Base-by-base conservation (phyloP, 345 rosid genomes). In the Pugionium dolabratum region DNA sequence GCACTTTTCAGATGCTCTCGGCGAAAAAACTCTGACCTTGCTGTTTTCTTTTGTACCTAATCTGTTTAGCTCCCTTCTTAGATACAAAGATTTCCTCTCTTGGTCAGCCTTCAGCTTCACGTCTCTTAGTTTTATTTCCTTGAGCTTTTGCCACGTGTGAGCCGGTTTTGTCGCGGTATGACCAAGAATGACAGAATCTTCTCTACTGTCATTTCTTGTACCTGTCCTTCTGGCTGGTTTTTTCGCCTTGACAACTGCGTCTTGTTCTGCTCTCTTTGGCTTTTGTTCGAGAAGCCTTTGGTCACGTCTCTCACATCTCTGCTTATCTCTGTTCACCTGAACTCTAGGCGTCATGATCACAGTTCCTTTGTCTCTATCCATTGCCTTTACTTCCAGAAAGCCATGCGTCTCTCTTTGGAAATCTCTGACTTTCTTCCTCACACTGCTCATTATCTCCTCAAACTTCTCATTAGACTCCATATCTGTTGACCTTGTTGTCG, bases 51-150 rank as follows among this genome's bases (percentile, higher is more conserved):
- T 85, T 50, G 80, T 60, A 61, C 79, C 79, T 69, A 74, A 68
- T 46, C 66, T 76, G 39, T 75, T 77, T 29, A 81, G 59, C 70
- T 82, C 93, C 54, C 85, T 79, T 80, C 70, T 80, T 53, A 80
- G 59, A 72, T 89, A 73, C 58, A 82, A 18, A 71, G 94, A 85
- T 75, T 84, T 93, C 71, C 98, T 86, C 75, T 76, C 87, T 67
- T 75, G 77, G 62, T 79, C 87, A 25, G 64, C 77, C 75, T 70
- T 83, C 57, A 70, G 64, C 77, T 72, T 84, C 39, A 78, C 40
- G 72, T 75, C 83, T 64, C 79, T 73, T n/a, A 66, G 18, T 71
- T 86, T 85, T 58, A 47, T 76, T 68, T 72, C 75, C 75, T 82
- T 82, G 75, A 66, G 71, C 46, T 71, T 77, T 57, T 64, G 68